Evolutionary conservation across 176 grass and related monocot species (phyloP).

Genomic region (Eleusine coracana): DNA sequence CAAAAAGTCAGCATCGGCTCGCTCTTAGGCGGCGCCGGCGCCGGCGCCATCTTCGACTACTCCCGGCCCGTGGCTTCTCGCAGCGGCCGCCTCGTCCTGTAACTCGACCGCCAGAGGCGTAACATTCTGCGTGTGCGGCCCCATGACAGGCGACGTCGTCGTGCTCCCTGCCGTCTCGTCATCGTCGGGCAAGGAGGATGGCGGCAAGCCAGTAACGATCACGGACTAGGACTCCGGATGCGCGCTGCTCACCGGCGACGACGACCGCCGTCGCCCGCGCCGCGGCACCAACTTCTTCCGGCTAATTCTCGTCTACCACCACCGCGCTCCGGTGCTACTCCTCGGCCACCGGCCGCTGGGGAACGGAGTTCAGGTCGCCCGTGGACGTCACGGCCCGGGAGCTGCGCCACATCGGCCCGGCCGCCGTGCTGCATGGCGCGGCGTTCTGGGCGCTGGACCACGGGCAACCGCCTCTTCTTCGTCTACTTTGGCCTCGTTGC

Average conservation of each 20-base stretch:
- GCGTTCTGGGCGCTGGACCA: constrained; percentile 10
- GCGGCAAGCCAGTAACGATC: neutral
- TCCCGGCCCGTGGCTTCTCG: constrained; percentile 4
- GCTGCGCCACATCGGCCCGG: neutral
- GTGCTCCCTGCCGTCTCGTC: neutral
- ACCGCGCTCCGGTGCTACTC: constrained; percentile 35
- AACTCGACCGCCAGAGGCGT: neutral
- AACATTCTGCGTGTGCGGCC: neutral
- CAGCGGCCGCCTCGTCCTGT: neutral
- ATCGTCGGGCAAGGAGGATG: too few relatives aligned
- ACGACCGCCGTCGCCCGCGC: neutral
- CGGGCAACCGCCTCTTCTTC: constrained; percentile 35
- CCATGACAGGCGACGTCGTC: neutral
- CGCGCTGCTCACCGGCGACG: constrained; percentile 34
- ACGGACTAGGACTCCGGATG: neutral
- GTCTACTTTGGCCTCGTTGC: neutral
- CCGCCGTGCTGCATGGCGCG: neutral
- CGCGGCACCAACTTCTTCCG: neutral
- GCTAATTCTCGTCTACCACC: constrained; percentile 13
- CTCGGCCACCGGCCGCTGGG: constrained; percentile 14
- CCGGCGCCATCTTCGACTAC: neutral
- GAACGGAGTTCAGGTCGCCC: neutral
- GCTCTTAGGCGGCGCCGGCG: too few relatives aligned
- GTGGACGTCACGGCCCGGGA: neutral
- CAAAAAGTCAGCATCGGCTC: too few relatives aligned